Base-by-base conservation (phyloP, 495 filamentous ascomycete species). In the Choiromyces venosus region DNA sequence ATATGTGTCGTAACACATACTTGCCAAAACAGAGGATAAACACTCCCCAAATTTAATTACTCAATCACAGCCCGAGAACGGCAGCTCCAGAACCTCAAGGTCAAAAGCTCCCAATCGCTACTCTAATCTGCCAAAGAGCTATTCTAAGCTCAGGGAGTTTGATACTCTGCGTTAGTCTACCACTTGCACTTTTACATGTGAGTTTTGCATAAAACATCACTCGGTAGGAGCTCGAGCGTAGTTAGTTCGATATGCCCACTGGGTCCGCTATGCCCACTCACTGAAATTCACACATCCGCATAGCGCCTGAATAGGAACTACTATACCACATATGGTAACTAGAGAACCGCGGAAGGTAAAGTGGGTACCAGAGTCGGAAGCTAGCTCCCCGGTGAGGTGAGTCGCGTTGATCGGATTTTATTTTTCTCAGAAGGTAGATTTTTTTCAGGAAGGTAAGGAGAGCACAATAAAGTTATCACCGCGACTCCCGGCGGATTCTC, bases 121-220 rank as follows among this genome's bases (percentile, higher is more conserved):
- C 1, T 25, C n/a, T n/a, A 9, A n/a, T 0, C 19, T 52, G n/a
- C n/a, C n/a, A n/a, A n/a, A n/a, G n/a, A n/a, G n/a, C n/a, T 25
- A 12, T 12, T 8, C n/a, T 12, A 25, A 25, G n/a, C 8, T 3
- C 3, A 25, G 46, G 46, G 46, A 25, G 46, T 25, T 4, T 25
- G 21, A 12, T 25, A 9, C 21, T 9, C 46, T 10, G n/a, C 21
- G 46, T n/a, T n/a, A n/a, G n/a, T n/a, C n/a, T 25, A 8, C 44
- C 8, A 52, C 46, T 52, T 1, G 46, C 7, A 25, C n/a, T 25
- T 52, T 52, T 8, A 25, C 46, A 25, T 10, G 46, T 52, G 46
- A 52, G n/a, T 52, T 25, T 52, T 52, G 46, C 46, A 52, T 52
- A 52, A 52, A 52, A 52, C n/a, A 52, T 52, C 46, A 52, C 46